These are phyloP conservation scores for Centella asiatica DNA, from an alignment of 129 eudicot genomes.

Conservation along the genomic window DNA sequence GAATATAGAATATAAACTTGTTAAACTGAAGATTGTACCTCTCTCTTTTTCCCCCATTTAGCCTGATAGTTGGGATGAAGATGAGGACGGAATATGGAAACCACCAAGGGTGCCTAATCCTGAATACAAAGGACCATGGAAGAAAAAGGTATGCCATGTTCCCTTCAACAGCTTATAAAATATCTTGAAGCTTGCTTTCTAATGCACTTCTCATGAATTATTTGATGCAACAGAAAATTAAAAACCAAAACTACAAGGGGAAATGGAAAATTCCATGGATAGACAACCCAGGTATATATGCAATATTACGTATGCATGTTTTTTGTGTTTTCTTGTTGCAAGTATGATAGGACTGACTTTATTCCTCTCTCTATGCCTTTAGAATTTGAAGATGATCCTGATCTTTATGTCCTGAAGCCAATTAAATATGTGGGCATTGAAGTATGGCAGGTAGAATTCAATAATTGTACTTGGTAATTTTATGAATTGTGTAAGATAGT, in stretches of 20 bases:
- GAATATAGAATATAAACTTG: not conserved
- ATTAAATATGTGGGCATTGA: slow-evolving; percentile 90
- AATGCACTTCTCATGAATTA: not conserved
- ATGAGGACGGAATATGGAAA: slow-evolving; percentile 92
- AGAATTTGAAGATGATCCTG: slow-evolving; percentile 99
- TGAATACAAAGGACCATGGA: slow-evolving; percentile 96
- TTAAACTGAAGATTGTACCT: not conserved
- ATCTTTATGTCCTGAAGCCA: slow-evolving; percentile 87
- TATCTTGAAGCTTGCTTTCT: slow-evolving; percentile 3
- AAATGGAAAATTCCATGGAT: slow-evolving; percentile 97
- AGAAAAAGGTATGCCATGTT: slow-evolving; percentile 52
- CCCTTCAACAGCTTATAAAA: not conserved
- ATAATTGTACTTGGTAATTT: slow-evolving; percentile 6
- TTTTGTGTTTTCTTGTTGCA: slow-evolving; percentile 4
- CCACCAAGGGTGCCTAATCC: slow-evolving; percentile 83
- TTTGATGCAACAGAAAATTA: slow-evolving; percentile 57
- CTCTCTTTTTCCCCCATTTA: slow-evolving; percentile 12
- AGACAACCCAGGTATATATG: slow-evolving; percentile 84
- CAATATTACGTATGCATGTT: slow-evolving; percentile 2
- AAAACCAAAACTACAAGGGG: slow-evolving; percentile 94
- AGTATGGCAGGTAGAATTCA: slow-evolving; percentile 82
- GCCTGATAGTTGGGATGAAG: slow-evolving; percentile 98
- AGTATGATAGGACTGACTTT: no score
- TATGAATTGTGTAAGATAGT: not conserved
- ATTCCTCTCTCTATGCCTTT: slow-evolving; percentile 3